Conservation (phyloP, 345 rosid genomes). For the Nephelium lappaceum region DNA sequence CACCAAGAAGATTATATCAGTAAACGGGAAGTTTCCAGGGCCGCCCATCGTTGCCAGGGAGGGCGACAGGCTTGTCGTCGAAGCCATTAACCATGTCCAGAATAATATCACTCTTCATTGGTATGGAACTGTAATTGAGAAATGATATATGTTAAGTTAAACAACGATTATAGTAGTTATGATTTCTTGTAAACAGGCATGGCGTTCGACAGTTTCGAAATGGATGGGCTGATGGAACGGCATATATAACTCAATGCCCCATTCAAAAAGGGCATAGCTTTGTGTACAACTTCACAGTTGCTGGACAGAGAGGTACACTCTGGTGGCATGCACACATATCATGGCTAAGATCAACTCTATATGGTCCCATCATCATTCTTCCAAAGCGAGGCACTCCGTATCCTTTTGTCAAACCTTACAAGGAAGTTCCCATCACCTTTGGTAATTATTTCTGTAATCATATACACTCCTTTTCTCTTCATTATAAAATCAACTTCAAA, state of each 20-base stretch:
- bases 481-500: not conserved
- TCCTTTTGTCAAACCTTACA: constrained; percentile 74
- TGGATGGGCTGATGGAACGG: constrained; percentile 73
- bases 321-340: constrained; percentile 60
- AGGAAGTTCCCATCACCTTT: constrained; percentile 69
- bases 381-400: constrained; percentile 65
- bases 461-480: not conserved
- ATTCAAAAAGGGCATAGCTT: constrained; percentile 58
- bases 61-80: constrained; percentile 54
- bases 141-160: not conserved
- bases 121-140: constrained; percentile 24
- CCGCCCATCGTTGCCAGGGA: constrained; percentile 57
- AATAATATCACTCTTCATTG: constrained; percentile 60
- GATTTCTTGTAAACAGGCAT: constrained; percentile 44
- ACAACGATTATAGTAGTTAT: not conserved
- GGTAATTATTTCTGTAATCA: constrained; percentile 37
- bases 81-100: constrained; percentile 52
- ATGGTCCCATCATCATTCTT: constrained; percentile 73
- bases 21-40: constrained; percentile 61
- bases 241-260: constrained; percentile 66
- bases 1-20: constrained; percentile 59
- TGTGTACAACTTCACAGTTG: constrained; percentile 56
- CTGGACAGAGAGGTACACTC: constrained; percentile 65
- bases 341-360: constrained; percentile 75
- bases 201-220: constrained; percentile 57